Evolutionary conservation across 139 green algal genomes (phyloP).

Genomic region (Micractinium sp.): DNA sequence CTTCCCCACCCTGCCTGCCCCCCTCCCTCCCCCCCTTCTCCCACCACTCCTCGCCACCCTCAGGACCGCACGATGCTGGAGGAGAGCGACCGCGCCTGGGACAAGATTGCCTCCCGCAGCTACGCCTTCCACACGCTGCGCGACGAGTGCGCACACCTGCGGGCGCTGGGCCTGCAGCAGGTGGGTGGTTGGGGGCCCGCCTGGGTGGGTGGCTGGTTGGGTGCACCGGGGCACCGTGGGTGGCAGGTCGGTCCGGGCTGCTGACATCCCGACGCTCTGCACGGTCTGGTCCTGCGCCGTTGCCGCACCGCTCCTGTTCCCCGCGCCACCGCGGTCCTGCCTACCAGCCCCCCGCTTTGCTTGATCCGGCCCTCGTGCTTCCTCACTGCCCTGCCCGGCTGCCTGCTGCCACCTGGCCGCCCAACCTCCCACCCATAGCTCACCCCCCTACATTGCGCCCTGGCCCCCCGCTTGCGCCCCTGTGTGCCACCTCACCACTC

Average conservation of each 20-base stretch:
- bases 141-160: constrained; percentile 63
- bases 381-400: background rate
- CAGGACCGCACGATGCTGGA: constrained; percentile 68
- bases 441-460: no score
- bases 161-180: constrained; percentile 44
- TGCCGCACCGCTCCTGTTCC: no score
- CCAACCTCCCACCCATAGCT: no score
- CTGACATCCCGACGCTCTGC: background rate
- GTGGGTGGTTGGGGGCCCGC: background rate
- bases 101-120: constrained; percentile 69
- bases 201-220: background rate
- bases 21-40: background rate
- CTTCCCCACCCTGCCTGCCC: background rate
- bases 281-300: background rate
- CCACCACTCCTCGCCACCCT: background rate
- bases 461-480: no score
- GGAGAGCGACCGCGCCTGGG: constrained; percentile 84
- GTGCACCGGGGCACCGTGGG: no score
- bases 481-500: no score
- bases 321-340: no score
- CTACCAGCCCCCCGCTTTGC: no score
- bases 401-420: no score
- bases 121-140: constrained; percentile 73
- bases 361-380: background rate
- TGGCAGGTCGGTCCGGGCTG: background rate